phyloP scores from a whole-genome alignment of 768 basidiomycete genomes.

The Cyclocybe aegerita region DNA sequence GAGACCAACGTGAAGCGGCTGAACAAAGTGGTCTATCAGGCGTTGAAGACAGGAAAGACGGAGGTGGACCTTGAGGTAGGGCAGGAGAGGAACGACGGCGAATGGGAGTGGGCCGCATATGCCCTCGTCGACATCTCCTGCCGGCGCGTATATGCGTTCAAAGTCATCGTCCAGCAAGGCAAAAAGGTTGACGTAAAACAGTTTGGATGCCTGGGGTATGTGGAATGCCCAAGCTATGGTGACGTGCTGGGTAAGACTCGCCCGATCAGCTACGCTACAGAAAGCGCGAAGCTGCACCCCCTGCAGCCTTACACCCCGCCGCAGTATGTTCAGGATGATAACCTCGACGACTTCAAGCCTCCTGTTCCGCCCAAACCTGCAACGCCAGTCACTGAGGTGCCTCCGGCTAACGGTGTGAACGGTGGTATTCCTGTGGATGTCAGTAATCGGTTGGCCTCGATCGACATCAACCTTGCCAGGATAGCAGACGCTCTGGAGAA shows the following conservation, averaged over 20 bases:
- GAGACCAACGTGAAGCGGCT: conserved; percentile 25
- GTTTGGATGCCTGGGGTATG: conserved; percentile 34
- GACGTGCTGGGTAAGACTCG: conserved; percentile 25
- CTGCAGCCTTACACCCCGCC: conserved; percentile 20
- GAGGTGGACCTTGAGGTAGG: conserved; percentile 35
- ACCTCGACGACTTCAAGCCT: conserved; percentile 32
- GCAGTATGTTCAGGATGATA: conserved; percentile 28
- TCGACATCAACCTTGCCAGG: conserved; percentile 33
- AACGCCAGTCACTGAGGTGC: conserved; percentile 13
- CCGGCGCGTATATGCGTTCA: conserved; percentile 38
- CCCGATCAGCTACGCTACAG: conserved; percentile 33
- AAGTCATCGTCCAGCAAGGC: conserved; percentile 33
- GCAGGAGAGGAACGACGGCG: conserved; percentile 22
- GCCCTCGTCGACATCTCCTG: conserved; percentile 40
- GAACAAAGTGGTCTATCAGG: conserved; percentile 32
- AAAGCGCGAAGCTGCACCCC: conserved; percentile 26
- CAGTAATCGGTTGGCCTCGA: conserved; percentile 27
- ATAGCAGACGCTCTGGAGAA: conserved; percentile 36
- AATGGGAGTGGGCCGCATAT: conserved; percentile 37
- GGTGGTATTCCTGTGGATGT: conserved; percentile 26
- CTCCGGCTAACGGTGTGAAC: conserved; percentile 1
- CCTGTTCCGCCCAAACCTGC: conserved; percentile 26
- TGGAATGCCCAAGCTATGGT: conserved; percentile 35
- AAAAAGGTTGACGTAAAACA: conserved; percentile 22
- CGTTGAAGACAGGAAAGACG: conserved; percentile 35